These are phyloP conservation scores for Ganoderma boninense DNA, from an alignment of 1,284 basidiomycete species.

Conservation along the genomic window DNA sequence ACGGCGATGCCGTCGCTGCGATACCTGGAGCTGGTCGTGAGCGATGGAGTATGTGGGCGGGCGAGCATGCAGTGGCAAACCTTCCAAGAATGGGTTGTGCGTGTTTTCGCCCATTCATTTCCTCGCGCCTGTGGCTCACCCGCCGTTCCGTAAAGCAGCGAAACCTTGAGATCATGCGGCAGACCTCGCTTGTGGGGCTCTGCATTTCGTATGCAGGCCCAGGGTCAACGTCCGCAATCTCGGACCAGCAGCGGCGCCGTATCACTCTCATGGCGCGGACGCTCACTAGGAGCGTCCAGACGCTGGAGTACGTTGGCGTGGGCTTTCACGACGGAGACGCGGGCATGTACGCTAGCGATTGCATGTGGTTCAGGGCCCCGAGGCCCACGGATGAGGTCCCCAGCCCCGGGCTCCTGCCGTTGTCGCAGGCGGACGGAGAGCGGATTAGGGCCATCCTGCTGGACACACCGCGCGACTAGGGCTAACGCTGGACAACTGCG, in stretches of 20 bases:
- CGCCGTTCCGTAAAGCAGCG: conserved; percentile 23
- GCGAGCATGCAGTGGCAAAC: conserved; percentile 16
- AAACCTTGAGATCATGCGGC: conserved; percentile 30
- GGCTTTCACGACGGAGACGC: conserved; percentile 25
- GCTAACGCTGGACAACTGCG: neutral
- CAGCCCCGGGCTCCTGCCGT: conserved; percentile 21
- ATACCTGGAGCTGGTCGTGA: conserved; percentile 33
- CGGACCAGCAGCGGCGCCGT: conserved; percentile 15
- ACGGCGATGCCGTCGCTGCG: conserved; percentile 28
- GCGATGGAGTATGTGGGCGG: conserved; percentile 18
- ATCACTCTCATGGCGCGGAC: conserved; percentile 23
- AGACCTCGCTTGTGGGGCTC: conserved; percentile 28
- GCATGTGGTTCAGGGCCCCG: conserved; percentile 29
- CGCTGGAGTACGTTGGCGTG: conserved; percentile 30
- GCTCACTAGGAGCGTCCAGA: conserved; percentile 25
- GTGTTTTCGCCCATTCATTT: conserved; percentile 11
- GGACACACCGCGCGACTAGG: conserved; percentile 22
- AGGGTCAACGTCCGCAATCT: conserved; percentile 13
- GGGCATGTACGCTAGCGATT: conserved; percentile 24
- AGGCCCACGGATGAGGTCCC: conserved; percentile 18
- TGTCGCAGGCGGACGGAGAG: conserved; percentile 28
- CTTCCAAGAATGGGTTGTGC: conserved; percentile 32
- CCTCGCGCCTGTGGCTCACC: conserved; percentile 15
- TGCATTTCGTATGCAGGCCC: conserved; percentile 26
- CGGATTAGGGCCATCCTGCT: conserved; percentile 26